These are phyloP conservation scores for Gracilaria domingensis DNA, from an alignment of 23 red algal genomes.

Conservation along the genomic window DNA sequence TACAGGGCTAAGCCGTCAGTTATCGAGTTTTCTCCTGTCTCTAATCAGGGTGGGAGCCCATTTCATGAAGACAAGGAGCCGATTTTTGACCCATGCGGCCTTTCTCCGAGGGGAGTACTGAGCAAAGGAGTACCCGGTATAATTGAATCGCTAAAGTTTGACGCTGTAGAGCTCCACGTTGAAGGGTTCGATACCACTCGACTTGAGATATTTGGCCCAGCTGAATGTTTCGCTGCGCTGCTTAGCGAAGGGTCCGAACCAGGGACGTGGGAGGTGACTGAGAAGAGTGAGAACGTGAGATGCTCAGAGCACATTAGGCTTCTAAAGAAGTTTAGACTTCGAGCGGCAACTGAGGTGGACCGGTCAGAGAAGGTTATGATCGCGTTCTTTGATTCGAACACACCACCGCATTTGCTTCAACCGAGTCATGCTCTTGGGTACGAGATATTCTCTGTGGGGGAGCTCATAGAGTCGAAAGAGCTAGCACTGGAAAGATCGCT, in stretches of 20 bases:
- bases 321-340: slow-evolving; percentile 58
- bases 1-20: slow-evolving; percentile 36
- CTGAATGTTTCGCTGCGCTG: slow-evolving; percentile 46
- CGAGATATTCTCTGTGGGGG: slow-evolving; percentile 22
- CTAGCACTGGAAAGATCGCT: slow-evolving; percentile 21
- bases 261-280: slow-evolving; percentile 50
- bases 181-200: slow-evolving; percentile 34
- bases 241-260: slow-evolving; percentile 37
- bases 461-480: slow-evolving; percentile 29
- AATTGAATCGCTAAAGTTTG: slow-evolving; percentile 45
- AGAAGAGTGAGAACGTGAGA: slow-evolving; percentile 14
- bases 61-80: neutral
- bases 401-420: slow-evolving; percentile 6
- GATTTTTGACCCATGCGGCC: slow-evolving; percentile 18
- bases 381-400: slow-evolving; percentile 44
- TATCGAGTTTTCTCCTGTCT: slow-evolving; percentile 27
- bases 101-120: slow-evolving; percentile 18
- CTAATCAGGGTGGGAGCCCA: neutral
- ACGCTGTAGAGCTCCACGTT: slow-evolving; percentile 38
- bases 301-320: slow-evolving; percentile 29
- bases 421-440: slow-evolving; percentile 24
- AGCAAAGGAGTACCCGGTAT: slow-evolving; percentile 15
- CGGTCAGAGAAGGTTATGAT: slow-evolving; percentile 39
- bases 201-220: slow-evolving; percentile 31
- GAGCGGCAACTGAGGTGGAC: slow-evolving; percentile 53